Conservation (phyloP, 2,329 filamentous ascomycete species). For the Claviceps monticola region DNA sequence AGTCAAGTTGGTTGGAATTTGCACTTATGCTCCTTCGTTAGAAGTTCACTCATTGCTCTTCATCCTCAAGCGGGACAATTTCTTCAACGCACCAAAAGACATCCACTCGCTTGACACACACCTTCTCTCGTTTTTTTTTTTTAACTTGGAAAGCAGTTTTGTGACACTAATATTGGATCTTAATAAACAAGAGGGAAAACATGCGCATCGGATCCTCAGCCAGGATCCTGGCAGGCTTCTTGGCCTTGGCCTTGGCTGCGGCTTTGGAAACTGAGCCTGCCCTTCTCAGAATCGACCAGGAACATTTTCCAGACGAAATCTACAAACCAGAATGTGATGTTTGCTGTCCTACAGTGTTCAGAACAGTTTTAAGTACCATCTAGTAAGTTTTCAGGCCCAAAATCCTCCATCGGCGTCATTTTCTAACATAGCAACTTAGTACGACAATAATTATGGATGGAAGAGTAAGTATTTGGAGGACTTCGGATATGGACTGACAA, state of each 20-base stretch:
- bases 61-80: not conserved
- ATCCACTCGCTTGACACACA: not conserved
- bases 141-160: not conserved
- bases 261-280: not conserved
- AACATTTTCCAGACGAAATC: constrained; percentile 1
- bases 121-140: not conserved
- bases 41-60: not conserved
- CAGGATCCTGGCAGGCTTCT: not conserved
- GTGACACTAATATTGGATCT: not conserved
- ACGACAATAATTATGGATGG: constrained; percentile 4
- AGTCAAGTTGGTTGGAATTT: not conserved
- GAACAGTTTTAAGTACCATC: constrained; percentile 3
- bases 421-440: not conserved
- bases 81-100: not conserved
- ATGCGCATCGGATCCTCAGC: constrained; percentile 1
- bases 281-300: not conserved
- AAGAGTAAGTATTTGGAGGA: not conserved
- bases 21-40: not conserved
- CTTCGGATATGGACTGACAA: not conserved
- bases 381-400: constrained; percentile 1
- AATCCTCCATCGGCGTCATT: not conserved
- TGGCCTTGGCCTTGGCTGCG: not conserved
- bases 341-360: constrained; percentile 3
- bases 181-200: not conserved
- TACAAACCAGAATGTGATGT: not conserved